Evolutionary conservation across 495 filamentous ascomycete species (phyloP), one percentile per base, ranked within the genome.

Genomic region (Amphirosellinia nigrospora): DNA sequence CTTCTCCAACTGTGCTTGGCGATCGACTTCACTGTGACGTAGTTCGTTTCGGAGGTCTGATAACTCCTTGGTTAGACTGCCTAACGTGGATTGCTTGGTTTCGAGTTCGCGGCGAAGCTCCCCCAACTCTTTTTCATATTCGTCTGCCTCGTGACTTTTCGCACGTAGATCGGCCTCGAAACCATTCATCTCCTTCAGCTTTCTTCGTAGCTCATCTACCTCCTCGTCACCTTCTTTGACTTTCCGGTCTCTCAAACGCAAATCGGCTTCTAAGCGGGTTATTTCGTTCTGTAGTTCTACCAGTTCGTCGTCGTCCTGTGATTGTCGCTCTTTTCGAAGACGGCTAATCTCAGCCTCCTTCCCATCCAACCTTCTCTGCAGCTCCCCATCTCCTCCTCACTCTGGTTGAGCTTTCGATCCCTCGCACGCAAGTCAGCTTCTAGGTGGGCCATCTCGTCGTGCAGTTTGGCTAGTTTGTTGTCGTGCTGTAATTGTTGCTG

Each of bases 21-120:
- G 87, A 45, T 91, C 89, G 19, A 90, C 87, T 72, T 89, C 85
- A 58, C 86, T 87, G 58, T 90, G 79, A 34, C 90, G 89, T 13
- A 93, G 84, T 21, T 94, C 90, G 72, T 95, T 90, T 53, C 86
- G 87, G 30, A 87, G 83, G 9, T 82, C 73, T 10, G 90, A 86
- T 19, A 77, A 52, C 61, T 84, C 82, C 45, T 77, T 79, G 28
- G 82, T 80, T 23, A 84, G 78, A 41, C 79, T 78, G 26, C 79
- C 76, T 34, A 87, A 64, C 71, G 82, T 78, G 9, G 68, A 64
- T 61, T 86, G 83, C 26, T 80, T 75, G 26, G 84, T 75, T 67
- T 82, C 79, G 36, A 88, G 72, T 62, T 81, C 82, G 26, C 75
- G 75, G 61, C 80, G 83, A 9, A 87, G 74, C 10, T 41, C 62